Base-by-base conservation (phyloP, 1,284 basidiomycete genomes). In the Cutaneotrichosporon cutaneum region DNA sequence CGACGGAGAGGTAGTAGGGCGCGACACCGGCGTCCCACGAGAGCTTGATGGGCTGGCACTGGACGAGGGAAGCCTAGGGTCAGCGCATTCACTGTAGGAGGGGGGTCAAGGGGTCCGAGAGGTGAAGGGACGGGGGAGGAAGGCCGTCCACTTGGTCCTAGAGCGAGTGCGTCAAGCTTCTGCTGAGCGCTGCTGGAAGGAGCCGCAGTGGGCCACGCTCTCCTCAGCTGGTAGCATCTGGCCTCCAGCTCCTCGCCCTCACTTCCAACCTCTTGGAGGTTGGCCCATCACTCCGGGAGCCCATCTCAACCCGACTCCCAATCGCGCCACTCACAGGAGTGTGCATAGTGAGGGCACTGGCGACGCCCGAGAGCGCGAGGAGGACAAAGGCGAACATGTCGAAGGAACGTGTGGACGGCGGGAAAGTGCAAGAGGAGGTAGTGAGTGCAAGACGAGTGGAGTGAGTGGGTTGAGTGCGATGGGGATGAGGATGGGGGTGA, bases 1-100 rank as follows among this genome's bases (percentile, higher is more conserved):
- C 73, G 64, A 89, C 71, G 30, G 85, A 81, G 63, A 90, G 64
- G 78, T 82, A 92, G 81, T 85, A 92, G 0, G 90, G 89, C 7
- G 58, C 24, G 0, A 66, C 61, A 48, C 88, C 87, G 32, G 80
- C 85, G 30, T 68, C 56, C 86, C 87, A 92, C 8, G 74, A 76
- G 64, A 90, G 66, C 35, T 64, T 65, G 51, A 67, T 65, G 22
- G 78, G 77, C 68, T 76, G 72, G 65, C 77, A 79, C 57, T 70
- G 64, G 64, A 75, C 67, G 59, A 78, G 65, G 10, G 72, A 68
- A 30, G 76, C 62, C 74, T 76, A 53, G 39, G 21, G 54, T 55
- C 33, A 55, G 61, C 22, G 42, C 13, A 18, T 27, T 24, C 7
- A 32, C n/a, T n/a, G n/a, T 21, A 27, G 45, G 33, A 44, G 45